These are phyloP conservation scores for Nothophytophthora sp. DNA, from an alignment of 352 stramenopile species.

Conservation along the genomic window DNA sequence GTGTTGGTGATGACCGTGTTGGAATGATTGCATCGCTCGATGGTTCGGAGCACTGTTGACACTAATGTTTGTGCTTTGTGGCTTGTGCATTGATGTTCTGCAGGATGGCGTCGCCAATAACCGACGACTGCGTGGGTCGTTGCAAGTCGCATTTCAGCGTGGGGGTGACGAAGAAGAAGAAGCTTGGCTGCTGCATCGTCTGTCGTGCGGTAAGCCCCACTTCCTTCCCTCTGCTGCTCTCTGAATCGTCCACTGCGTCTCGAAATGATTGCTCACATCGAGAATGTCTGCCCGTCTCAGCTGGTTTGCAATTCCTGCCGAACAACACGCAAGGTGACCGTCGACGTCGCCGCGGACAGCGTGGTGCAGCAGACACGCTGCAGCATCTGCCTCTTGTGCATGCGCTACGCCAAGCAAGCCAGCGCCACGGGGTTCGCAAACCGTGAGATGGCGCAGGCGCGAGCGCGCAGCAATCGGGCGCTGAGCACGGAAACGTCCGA, in stretches of 20 bases:
- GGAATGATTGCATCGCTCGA: too few species aligned
- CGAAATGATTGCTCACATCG: too few species aligned
- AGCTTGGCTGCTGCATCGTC: constrained; percentile 35
- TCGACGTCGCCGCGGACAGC: constrained; percentile 25
- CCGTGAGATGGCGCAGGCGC: constrained; percentile 25
- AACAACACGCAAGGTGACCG: constrained; percentile 36
- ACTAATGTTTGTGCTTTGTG: neutral
- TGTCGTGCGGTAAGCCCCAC: constrained; percentile 37
- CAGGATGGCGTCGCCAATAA: constrained; percentile 13
- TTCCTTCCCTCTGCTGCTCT: too few species aligned
- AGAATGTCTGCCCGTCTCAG: too few species aligned
- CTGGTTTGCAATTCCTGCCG: constrained; percentile 42
- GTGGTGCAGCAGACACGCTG: constrained; percentile 29
- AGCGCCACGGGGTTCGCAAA: constrained; percentile 28
- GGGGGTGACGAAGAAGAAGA: constrained; percentile 25
- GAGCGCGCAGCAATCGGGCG: constrained; percentile 23
- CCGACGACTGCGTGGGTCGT: constrained; percentile 30
- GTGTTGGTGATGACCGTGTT: neutral
- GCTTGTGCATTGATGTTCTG: neutral
- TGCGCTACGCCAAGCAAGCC: constrained; percentile 33
- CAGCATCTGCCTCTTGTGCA: constrained; percentile 39
- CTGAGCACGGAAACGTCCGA: constrained; percentile 20
- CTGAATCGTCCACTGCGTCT: too few species aligned
- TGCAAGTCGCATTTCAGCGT: constrained; percentile 35
- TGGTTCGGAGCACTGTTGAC: too few species aligned